A percentile compares a stretch with the other conserved stretches of the same genome.
These are phyloP conservation scores for Lentinula sp. DNA, from an alignment of 768 basidiomycete genomes.

Conservation along the genomic window DNA sequence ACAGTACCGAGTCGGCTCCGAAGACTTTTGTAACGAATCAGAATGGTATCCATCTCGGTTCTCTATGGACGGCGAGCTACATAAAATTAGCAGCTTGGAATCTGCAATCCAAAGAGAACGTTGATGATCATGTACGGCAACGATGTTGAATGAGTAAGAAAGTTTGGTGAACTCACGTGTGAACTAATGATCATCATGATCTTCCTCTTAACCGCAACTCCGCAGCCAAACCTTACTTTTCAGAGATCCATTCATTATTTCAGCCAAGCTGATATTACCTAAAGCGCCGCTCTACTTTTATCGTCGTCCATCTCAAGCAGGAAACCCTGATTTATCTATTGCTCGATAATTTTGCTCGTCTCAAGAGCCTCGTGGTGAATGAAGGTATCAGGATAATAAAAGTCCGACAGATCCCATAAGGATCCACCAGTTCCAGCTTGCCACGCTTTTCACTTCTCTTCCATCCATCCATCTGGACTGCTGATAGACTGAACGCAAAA, in stretches of 20 bases:
- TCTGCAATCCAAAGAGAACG: no score
- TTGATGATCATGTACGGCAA: no score
- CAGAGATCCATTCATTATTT: neutral
- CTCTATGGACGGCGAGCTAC: no score
- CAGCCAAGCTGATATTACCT: neutral
- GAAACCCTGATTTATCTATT: neutral
- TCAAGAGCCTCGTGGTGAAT: neutral
- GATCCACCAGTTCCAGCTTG: conserved; percentile 1
- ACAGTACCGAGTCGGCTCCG: no score
- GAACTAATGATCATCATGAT: neutral
- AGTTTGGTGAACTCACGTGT: neutral
- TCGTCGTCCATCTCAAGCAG: neutral
- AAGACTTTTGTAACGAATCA: no score
- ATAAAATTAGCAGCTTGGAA: no score
- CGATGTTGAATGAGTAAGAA: no score
- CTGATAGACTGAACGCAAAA: neutral
- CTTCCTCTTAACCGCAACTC: neutral
- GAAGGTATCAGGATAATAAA: neutral
- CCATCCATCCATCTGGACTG: neutral
- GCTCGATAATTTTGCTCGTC: neutral
- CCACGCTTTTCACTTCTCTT: conserved; percentile 1
- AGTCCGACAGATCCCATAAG: conserved; percentile 5
- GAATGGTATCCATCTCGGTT: no score
- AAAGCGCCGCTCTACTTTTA: neutral
- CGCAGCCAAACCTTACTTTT: no score